Conservation (phyloP, 2,329 filamentous ascomycete species). For the Metarhizium brunneum region DNA sequence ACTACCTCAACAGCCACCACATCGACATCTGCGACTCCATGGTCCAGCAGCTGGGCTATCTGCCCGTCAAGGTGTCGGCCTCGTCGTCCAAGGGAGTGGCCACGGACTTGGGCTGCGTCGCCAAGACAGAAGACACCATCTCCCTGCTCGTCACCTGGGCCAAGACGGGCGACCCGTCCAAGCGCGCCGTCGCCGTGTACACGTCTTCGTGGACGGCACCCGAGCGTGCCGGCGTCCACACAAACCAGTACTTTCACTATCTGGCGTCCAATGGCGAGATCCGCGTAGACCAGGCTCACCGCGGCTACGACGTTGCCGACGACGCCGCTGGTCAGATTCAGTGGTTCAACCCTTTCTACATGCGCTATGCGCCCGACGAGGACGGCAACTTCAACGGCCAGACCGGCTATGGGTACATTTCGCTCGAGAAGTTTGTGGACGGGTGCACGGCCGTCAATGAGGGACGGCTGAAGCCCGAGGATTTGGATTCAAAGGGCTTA, state of each 20-base stretch:
- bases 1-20: slow-evolving; percentile 94
- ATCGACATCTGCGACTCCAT: slow-evolving; percentile 89
- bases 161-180: slow-evolving; percentile 57
- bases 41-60: slow-evolving; percentile 64
- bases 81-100: slow-evolving; percentile 73
- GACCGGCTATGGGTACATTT: slow-evolving; percentile 86
- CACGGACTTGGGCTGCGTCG: slow-evolving; percentile 65
- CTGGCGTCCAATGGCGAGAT: slow-evolving; percentile 79
- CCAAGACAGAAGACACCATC: slow-evolving; percentile 86
- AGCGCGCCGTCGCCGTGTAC: slow-evolving; percentile 79
- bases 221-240: slow-evolving; percentile 87
- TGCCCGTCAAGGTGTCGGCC: slow-evolving; percentile 70
- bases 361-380: slow-evolving; percentile 89
- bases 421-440: slow-evolving; percentile 93
- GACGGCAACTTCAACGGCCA: slow-evolving; percentile 91
- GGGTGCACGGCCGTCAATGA: slow-evolving; percentile 72
- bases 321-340: slow-evolving; percentile 60
- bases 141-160: slow-evolving; percentile 84
- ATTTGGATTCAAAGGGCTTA: slow-evolving; percentile 70
- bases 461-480: slow-evolving; percentile 59
- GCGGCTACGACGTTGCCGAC: slow-evolving; percentile 89
- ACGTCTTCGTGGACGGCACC: slow-evolving; percentile 93
- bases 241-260: slow-evolving; percentile 95
- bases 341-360: slow-evolving; percentile 94
- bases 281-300: slow-evolving; percentile 84